These are phyloP conservation scores for Rhodotorula sp. DNA, from an alignment of 1,284 basidiomycete species.

Conservation along the genomic window DNA sequence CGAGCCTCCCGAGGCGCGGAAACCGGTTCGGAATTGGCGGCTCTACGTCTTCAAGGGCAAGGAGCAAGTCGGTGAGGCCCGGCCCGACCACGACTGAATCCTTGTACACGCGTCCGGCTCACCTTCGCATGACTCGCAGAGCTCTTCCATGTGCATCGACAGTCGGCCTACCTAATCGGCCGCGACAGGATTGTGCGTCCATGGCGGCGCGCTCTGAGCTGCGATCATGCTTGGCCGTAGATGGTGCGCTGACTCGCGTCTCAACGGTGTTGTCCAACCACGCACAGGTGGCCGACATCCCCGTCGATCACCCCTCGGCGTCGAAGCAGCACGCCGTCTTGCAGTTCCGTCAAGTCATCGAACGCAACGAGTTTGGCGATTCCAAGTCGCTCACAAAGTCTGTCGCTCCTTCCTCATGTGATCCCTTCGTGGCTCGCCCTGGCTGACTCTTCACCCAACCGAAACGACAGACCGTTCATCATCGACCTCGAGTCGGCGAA, in stretches of 20 bases:
- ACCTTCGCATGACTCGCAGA: slow-evolving; percentile 56
- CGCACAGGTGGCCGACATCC: slow-evolving; percentile 69
- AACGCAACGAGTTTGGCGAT: slow-evolving; percentile 84
- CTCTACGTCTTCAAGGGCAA: slow-evolving; percentile 95
- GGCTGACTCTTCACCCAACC: neutral
- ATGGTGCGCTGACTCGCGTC: too few species aligned
- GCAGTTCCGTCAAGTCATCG: slow-evolving; percentile 83
- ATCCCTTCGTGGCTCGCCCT: too few species aligned
- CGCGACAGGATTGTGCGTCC: slow-evolving; percentile 73
- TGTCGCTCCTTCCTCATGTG: slow-evolving; percentile 45
- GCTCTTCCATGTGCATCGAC: slow-evolving; percentile 81
- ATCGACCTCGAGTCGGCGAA: slow-evolving; percentile 98
- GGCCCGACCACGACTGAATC: too few species aligned
- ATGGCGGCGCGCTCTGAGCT: neutral
- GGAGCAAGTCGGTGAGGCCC: slow-evolving; percentile 77
- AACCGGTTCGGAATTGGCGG: slow-evolving; percentile 84
- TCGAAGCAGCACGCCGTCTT: slow-evolving; percentile 98
- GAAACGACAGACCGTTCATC: slow-evolving; percentile 71
- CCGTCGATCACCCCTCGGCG: slow-evolving; percentile 90
- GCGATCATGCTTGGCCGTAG: neutral
- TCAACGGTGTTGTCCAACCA: too few species aligned
- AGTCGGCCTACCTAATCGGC: slow-evolving; percentile 92
- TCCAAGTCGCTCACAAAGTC: slow-evolving; percentile 76
- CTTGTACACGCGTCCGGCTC: too few species aligned
- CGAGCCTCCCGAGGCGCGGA: slow-evolving; percentile 95